Percentiles rank a stretch among this genome's conserved stretches.
Conservation (phyloP, 139 green algal genomes). For the Trebouxia sp. region DNA sequence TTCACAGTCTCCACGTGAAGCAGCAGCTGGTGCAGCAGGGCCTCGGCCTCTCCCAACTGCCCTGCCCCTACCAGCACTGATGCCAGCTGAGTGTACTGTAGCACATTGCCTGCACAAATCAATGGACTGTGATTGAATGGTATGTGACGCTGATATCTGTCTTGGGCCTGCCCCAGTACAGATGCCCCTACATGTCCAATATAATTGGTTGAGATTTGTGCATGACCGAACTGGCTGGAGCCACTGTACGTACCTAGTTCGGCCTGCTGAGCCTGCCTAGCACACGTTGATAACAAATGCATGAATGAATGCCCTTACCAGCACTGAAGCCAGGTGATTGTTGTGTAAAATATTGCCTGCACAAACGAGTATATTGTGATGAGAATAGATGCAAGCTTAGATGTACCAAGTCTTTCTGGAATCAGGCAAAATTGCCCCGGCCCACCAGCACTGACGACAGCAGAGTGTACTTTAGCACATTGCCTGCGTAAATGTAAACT, state of each 20-base stretch:
- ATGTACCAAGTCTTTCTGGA: no score
- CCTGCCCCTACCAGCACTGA: not conserved
- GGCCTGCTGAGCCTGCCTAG: no score
- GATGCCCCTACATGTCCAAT: no score
- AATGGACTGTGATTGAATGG: not conserved
- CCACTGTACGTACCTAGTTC: not conserved
- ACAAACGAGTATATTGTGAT: not conserved
- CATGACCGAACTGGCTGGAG: not conserved
- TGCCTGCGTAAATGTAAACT: no score
- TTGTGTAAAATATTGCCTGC: conserved; percentile 11
- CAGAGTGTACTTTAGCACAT: conserved; percentile 3
- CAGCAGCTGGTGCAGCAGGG: not conserved
- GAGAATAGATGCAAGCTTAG: no score
- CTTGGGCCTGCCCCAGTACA: no score
- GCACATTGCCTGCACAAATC: conserved; percentile 15
- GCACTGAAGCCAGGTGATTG: not conserved
- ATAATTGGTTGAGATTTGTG: not conserved
- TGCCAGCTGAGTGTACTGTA: conserved; percentile 7
- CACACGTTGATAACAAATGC: no score
- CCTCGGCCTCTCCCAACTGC: conserved; percentile 11
- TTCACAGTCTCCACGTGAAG: conserved; percentile 6
- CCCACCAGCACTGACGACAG: not conserved
- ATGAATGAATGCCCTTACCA: not conserved
- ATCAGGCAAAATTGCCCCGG: no score
- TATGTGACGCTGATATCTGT: not conserved